Evolutionary conservation across 331 rosid species (phyloP), one percentile per base, ranked within the genome.

Genomic region (Prunus yedoensis): DNA sequence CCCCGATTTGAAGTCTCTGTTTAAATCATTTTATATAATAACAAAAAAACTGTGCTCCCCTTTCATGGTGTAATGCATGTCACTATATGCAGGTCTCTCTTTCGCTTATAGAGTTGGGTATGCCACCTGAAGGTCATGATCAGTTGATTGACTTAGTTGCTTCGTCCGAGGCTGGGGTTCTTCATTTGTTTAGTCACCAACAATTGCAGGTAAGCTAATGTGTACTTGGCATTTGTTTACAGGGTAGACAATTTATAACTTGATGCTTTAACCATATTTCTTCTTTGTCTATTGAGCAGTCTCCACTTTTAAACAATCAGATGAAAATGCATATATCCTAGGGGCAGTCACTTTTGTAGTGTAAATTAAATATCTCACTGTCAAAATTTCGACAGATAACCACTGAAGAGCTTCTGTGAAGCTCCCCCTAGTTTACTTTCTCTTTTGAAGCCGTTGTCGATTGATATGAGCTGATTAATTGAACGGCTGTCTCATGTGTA

Each of bases 151-250:
- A 92, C 75, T 80, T 92, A 65, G 97, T 92, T 45, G 94, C 90
- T 73, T 81, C 88, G 85, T 78, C 88, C 47, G 93, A 88, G 77
- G 85, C 91, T 56, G 84, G 87, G 49, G 78, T 90, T 68, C 82
- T 90, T 77, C 88, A 87, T 76, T 83, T 95, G 91, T 95, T 95
- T 85, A 95, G 99, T 79, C 90, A 90, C 82, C 99, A 92, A 73
- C 99, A 95, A 66, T 82, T 95, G 78, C 96, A 92, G 93, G 97
- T 84, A 77, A 75, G 87, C 72, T 60, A 74, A 73, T 76, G 47
- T 58, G 18, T 45, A 58, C 10, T 63, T 72, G 27, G 69, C 62
- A 54, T 75, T 68, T 60, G 14, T 75, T 45, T 77, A 71, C 60
- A 66, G 20, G 58, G 78, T 25, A 76, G 41, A 52, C 61, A 64